phyloP scores from a whole-genome alignment of 495 filamentous ascomycete genomes.

The Corynascus novoguineensis region DNA sequence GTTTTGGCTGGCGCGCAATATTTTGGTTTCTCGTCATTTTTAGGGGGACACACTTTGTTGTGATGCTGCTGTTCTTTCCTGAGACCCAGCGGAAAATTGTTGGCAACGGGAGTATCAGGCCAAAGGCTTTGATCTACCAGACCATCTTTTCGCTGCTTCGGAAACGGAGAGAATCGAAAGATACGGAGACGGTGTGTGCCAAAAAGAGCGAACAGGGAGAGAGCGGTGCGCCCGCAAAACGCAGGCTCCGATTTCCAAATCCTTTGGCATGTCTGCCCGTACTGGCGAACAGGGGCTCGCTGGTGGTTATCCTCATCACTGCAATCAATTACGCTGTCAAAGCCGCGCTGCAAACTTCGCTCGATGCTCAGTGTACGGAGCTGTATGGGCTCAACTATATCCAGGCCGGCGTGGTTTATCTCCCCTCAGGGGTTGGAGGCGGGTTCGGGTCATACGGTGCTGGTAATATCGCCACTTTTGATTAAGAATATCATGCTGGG shows the following conservation, averaged over 20 bases:
- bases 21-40: conserved; percentile 64
- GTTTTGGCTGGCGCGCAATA: conserved; percentile 59
- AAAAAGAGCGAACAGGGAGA: not conserved
- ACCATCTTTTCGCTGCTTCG: conserved; percentile 12
- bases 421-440: conserved; percentile 59
- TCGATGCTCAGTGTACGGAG: conserved; percentile 36
- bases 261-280: conserved; percentile 11
- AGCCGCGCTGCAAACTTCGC: conserved; percentile 38
- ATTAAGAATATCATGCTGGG: not conserved
- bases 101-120: conserved; percentile 51
- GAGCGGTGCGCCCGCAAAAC: not conserved
- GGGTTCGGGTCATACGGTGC: conserved; percentile 50
- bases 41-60: conserved; percentile 36
- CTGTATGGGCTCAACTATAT: conserved; percentile 55
- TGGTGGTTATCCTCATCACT: conserved; percentile 9
- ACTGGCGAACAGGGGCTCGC: conserved; percentile 6
- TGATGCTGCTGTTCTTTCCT: conserved; percentile 47
- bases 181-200: not conserved
- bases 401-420: conserved; percentile 53
- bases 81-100: conserved; percentile 62
- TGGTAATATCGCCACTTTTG: not conserved
- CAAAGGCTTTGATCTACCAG: conserved; percentile 27
- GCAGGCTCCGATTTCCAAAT: conserved; percentile 4
- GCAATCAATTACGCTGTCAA: conserved; percentile 46
- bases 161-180: not conserved